Evolutionary conservation across 2,329 filamentous ascomycete genomes (phyloP), one percentile per base, ranked within the genome.

Genomic region (Nannizziopsis barbatae): DNA sequence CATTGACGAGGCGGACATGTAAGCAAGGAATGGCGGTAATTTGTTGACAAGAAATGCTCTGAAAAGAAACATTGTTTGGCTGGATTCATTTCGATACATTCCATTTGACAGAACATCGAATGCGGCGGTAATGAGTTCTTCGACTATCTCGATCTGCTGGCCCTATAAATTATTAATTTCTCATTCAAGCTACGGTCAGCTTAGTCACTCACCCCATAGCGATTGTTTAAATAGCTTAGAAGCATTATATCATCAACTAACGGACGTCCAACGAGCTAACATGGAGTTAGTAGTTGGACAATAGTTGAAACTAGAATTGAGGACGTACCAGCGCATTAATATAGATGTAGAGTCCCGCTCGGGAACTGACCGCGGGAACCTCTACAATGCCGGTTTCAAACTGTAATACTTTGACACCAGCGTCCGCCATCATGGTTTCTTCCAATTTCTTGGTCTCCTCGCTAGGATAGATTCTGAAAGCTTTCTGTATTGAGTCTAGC

Each of bases 31-130:
- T 2, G 75, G 57, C 0, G 83, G 83, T 2, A 86, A 64, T 58
- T 80, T 75, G 76, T 88, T 79, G 56, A 93, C 83, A 18, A 98
- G 73, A 61, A 92, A 98, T 0, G 89, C 93, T 32, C 87, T 83
- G 45, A 95, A 74, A 14, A 90, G 68, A 50, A 88, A 82, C 49
- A 86, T 75, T 0, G 73, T 75, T 45, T 78, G 72, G 14, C 65
- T 63, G 7, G 76, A 70, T 58, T 83, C 78, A 40, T 73, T 76
- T 33, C 84, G 79, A 56, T 92, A 86, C 53, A 90, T 84, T 4
- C 84, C 84, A 59, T 94, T 94, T 32, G 88, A 85, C 12, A 98
- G 72, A 4, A 93, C 76, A 58, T 96, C 89, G 59, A 98, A 96
- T 0, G 88, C 82, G 1, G 88, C 86, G 8, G 90, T 76, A 37